These are phyloP conservation scores for Dryas octopetala DNA, from an alignment of 306 rosid species.

Conservation along the genomic window DNA sequence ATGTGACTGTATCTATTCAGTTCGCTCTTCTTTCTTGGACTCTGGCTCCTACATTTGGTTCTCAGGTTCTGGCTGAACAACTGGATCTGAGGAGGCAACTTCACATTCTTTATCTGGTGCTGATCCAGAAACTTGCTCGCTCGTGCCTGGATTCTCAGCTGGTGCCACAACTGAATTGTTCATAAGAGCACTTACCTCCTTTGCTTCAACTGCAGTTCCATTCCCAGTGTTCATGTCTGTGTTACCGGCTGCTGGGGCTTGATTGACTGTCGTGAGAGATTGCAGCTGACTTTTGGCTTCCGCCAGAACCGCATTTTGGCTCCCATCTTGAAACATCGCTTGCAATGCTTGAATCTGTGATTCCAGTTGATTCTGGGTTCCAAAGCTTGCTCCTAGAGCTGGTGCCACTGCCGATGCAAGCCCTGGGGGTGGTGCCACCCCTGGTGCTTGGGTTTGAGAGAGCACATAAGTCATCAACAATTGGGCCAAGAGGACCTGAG, in stretches of 20 bases:
- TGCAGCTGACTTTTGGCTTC: slow-evolving; percentile 23
- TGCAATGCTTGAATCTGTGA: slow-evolving; percentile 12
- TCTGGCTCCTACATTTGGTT: neutral
- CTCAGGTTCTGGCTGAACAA: slow-evolving; percentile 6
- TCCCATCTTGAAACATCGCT: slow-evolving; percentile 12
- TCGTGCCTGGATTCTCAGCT: slow-evolving; percentile 13
- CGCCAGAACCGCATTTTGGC: slow-evolving; percentile 3
- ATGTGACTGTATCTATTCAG: neutral
- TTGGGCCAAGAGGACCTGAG: slow-evolving; percentile 71
- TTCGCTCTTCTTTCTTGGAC: slow-evolving; percentile 2
- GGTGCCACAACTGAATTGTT: neutral
- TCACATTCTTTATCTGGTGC: neutral
- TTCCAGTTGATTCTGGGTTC: slow-evolving; percentile 21
- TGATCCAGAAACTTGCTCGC: slow-evolving; percentile 18
- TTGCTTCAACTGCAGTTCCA: slow-evolving; percentile 5
- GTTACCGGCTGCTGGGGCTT: neutral
- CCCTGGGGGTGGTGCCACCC: slow-evolving; percentile 15
- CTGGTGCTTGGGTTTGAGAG: slow-evolving; percentile 47
- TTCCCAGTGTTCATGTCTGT: slow-evolving; percentile 9
- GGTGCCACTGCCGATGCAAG: slow-evolving; percentile 24
- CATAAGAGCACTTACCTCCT: slow-evolving; percentile 1
- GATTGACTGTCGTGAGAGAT: neutral
- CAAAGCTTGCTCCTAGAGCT: slow-evolving; percentile 10
- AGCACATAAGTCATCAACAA: slow-evolving; percentile 52
- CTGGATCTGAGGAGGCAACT: neutral